Evolutionary conservation across 2,329 filamentous ascomycete genomes (phyloP).

Genomic region (Scopulariopsis brevicaulis): DNA sequence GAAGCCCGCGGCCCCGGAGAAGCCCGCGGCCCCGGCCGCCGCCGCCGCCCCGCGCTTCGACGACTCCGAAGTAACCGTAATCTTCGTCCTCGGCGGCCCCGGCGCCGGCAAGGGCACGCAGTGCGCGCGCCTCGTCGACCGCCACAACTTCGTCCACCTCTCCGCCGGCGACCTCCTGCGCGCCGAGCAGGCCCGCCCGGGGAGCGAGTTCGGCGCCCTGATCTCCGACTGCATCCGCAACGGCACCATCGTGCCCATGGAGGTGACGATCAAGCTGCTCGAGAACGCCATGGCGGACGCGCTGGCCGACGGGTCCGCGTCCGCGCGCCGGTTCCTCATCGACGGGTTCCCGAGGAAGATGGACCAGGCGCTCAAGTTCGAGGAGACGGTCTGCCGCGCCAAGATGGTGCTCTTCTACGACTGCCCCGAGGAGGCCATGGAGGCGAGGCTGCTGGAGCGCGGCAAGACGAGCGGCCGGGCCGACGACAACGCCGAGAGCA

Average conservation of each 20-base stretch:
- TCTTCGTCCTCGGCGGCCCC: conserved; percentile 93
- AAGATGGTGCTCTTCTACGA: conserved; percentile 89
- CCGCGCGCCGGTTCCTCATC: conserved; percentile 58
- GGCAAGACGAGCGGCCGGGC: conserved; percentile 85
- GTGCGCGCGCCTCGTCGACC: conserved; percentile 73
- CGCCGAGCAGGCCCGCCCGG: conserved; percentile 80
- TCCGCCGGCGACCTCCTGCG: conserved; percentile 89
- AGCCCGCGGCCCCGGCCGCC: background rate
- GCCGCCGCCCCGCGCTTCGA: conserved; percentile 56
- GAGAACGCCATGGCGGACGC: conserved; percentile 82
- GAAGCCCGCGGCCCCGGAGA: background rate
- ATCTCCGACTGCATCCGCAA: conserved; percentile 92
- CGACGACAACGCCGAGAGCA: conserved; percentile 92
- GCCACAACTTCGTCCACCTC: conserved; percentile 88
- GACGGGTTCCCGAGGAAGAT: conserved; percentile 91
- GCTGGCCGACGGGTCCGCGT: conserved; percentile 27
- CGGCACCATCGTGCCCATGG: conserved; percentile 96
- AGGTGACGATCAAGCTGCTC: conserved; percentile 85
- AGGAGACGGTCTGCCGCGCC: conserved; percentile 74
- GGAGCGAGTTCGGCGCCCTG: conserved; percentile 80
- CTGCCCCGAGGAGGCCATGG: conserved; percentile 83
- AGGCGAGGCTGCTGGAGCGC: conserved; percentile 69
- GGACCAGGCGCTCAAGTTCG: conserved; percentile 92
- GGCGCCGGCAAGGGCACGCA: conserved; percentile 96
- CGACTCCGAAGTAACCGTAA: conserved; percentile 67